Base-by-base conservation (phyloP, 1,284 basidiomycete genomes). In the Ganoderma resinaceum region DNA sequence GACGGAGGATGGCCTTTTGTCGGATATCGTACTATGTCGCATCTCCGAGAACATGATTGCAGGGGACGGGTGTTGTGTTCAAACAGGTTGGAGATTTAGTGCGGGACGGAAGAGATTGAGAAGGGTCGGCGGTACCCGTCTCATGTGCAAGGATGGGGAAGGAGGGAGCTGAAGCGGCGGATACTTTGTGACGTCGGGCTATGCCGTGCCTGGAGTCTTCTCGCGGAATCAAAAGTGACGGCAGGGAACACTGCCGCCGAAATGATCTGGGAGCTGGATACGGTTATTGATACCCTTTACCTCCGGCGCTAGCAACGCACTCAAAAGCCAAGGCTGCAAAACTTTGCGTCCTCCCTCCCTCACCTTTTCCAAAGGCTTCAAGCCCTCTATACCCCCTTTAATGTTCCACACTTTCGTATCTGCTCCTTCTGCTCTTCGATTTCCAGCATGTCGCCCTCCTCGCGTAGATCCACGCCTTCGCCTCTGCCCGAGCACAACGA, bases 401-500 rank as follows among this genome's bases (percentile, higher is more conserved):
- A 65, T 67, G 69, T 57, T 58, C 63, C 58, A 42, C 58, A 26
- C 65, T 40, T 62, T 63, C 60, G 42, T 29, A 26, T 20, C 62
- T 63, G 14, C 52, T 57, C 23, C 35, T 55, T 53, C 35, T 46
- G 49, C 49, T 49, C 43, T 46, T 49, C 33, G 61, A 31, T 49
- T 16, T 62, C 61, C 61, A 38, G 12, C 43, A 37, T 52, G 43
- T 37, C 61, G 31, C 26, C 61, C 20, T 35, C 61, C 16, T 37
- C 61, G 2, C 57, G 61, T 40, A 59, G 66, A 55, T 55, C 71
- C 20, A 53, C 65, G 37, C 59, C 65, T 6, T 61, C 38, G 49
- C 46, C 46, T 49, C 26, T 49, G 46, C 71, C 71, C 7, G 65
- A 68, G 18, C 67, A 61, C 73, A 85, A 85, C 72, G 77, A 82